Evolutionary conservation across 1,284 basidiomycete species (phyloP), one percentile per base, ranked within the genome.

Genomic region (Ganoderma sinense): DNA sequence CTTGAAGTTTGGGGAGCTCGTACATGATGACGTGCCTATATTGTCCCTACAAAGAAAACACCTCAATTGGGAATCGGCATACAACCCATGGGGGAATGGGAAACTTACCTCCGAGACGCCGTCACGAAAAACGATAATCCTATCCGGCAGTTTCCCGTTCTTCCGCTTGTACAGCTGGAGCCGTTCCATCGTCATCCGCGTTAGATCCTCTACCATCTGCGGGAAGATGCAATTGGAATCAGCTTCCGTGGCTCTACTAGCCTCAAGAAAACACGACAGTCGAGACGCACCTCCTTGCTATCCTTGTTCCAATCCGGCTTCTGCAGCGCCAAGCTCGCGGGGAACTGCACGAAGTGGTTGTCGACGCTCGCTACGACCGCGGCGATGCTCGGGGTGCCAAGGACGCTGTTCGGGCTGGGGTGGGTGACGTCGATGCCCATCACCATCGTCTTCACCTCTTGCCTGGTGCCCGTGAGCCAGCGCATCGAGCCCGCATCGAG

Each of bases 341-440:
- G 92, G 80, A 90, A 95, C 68, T 93, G 90, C 1, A 88, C 89
- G 75, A 91, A 93, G 18, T 83, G 77, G 18, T 84, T 78, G 75
- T 95, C 92, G 7, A 88, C 78, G 71, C 88, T 94, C 0, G 90
- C 93, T 0, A 94, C 93, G 5, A 95, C 90, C 0, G 91, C 93
- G 2, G 90, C 91, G 45, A 95, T 90, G 0, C 92, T 94, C 0
- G 94, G 94, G 1, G 90, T 88, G 18, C 90, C 92, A 16, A 82
- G 82, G 63, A 80, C 78, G 77, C 88, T 89, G 7, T 80, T 83
- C 0, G 85, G 86, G 0, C 89, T 84, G 2, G 91, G 89, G 78
- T 95, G 93, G 0, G 91, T 93, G 1, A 95, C 93, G 75, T 95
- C 92, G 53, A 92, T 90, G 0, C 94, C 94, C 13, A 95, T 89